phyloP scores from a whole-genome alignment of 768 basidiomycete species.

The Phlebiopsis gigantea region DNA sequence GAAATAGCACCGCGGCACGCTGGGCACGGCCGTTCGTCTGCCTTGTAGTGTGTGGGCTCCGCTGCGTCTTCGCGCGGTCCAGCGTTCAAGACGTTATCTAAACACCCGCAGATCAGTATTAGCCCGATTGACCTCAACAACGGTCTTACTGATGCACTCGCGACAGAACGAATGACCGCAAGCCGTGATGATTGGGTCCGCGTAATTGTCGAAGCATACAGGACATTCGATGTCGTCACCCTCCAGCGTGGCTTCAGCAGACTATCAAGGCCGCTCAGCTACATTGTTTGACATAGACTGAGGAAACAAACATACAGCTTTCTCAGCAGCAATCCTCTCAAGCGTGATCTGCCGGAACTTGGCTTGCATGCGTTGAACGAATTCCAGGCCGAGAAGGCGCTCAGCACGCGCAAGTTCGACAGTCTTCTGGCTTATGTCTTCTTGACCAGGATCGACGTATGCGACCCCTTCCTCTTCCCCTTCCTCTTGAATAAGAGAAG shows the following conservation, averaged over 20 bases:
- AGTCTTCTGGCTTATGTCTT: constrained; percentile 20
- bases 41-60: constrained; percentile 33
- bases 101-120: not conserved
- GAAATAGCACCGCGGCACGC: constrained; percentile 51
- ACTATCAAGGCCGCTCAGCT: constrained; percentile 27
- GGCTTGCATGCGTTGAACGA: constrained; percentile 44
- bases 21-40: constrained; percentile 52
- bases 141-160: constrained; percentile 46
- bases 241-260: constrained; percentile 41
- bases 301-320: constrained; percentile 32
- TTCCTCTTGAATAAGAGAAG: constrained; percentile 54
- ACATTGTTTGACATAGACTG: not conserved
- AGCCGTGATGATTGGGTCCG: constrained; percentile 47
- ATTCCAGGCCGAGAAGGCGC: constrained; percentile 38
- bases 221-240: constrained; percentile 46
- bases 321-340: constrained; percentile 47
- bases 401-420: constrained; percentile 42
- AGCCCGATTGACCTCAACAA: not conserved
- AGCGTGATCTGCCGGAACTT: constrained; percentile 39
- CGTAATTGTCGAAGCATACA: constrained; percentile 58
- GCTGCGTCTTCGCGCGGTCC: constrained; percentile 29
- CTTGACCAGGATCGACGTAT: constrained; percentile 30
- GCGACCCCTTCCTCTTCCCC: constrained; percentile 41
- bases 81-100: constrained; percentile 41
- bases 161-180: constrained; percentile 63